Conservation (phyloP, 441 rosid species). For the Omphalea diandra region DNA sequence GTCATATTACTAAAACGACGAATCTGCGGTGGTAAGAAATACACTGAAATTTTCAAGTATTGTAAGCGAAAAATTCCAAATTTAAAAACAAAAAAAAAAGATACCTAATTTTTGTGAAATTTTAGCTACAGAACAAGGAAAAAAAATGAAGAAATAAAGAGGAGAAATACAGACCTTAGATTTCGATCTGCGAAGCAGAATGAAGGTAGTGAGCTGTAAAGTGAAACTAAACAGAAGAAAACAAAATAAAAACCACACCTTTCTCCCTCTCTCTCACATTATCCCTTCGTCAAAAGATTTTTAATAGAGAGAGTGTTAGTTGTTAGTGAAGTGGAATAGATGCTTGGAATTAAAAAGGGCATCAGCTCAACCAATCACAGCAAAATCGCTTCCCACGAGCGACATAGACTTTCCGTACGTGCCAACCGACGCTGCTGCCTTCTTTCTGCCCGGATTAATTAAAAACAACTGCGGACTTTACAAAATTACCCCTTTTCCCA, state of each 20-base stretch:
- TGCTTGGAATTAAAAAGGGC: slow-evolving; percentile 31
- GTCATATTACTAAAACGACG: no score
- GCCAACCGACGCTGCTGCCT: slow-evolving; percentile 62
- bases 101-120: neutral
- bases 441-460: neutral
- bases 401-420: slow-evolving; percentile 49
- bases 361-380: slow-evolving; percentile 36
- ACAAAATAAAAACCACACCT: slow-evolving; percentile 16
- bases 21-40: neutral
- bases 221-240: slow-evolving; percentile 19
- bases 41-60: neutral
- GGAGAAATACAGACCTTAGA: slow-evolving; percentile 24
- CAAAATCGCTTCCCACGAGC: slow-evolving; percentile 45
- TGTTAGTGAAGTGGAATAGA: slow-evolving; percentile 10
- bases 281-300: neutral
- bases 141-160: neutral
- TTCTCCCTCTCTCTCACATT: neutral
- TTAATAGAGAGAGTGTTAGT: neutral
- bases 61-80: neutral
- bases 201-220: slow-evolving; percentile 37
- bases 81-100: neutral
- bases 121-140: neutral
- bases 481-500: neutral
- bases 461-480: no score
- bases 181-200: slow-evolving; percentile 36